These are phyloP conservation scores for Auricularia sp. DNA, from an alignment of 768 basidiomycete genomes.

Conservation along the genomic window DNA sequence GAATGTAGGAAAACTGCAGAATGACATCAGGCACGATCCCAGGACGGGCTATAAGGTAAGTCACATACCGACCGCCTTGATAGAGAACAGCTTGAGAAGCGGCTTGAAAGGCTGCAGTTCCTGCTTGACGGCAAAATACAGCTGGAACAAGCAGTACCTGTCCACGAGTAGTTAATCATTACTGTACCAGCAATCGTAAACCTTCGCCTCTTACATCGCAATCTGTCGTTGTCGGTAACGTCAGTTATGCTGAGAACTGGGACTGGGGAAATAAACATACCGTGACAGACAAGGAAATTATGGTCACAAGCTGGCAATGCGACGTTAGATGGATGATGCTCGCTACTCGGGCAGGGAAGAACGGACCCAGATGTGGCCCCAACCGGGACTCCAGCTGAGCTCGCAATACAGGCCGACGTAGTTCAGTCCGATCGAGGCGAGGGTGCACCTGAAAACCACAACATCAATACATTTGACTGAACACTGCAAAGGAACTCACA, in stretches of 20 bases:
- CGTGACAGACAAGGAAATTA: constrained; percentile 62
- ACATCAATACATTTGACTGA: constrained; percentile 19
- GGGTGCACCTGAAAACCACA: constrained; percentile 24
- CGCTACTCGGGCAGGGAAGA: not conserved
- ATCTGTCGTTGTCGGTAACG: not conserved
- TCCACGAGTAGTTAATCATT: too few species aligned
- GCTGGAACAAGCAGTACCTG: constrained; percentile 50
- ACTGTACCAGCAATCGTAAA: too few species aligned
- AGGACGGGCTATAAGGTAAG: not conserved
- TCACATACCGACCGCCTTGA: constrained; percentile 59
- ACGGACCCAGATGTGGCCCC: constrained; percentile 56
- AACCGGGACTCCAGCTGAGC: constrained; percentile 53
- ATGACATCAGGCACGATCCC: not conserved
- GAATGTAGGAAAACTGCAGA: constrained; percentile 58
- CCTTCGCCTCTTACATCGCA: constrained; percentile 36
- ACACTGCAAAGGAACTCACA: constrained; percentile 18
- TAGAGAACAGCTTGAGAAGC: constrained; percentile 54
- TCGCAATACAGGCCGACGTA: constrained; percentile 64
- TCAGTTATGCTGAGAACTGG: too few species aligned
- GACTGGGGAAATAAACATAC: too few species aligned
- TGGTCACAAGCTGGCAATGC: constrained; percentile 36
- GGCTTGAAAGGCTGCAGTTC: constrained; percentile 51
- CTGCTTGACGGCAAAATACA: constrained; percentile 48
- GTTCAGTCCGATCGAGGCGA: constrained; percentile 52
- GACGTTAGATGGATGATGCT: not conserved